phyloP scores from a whole-genome alignment of 2,329 filamentous ascomycete species.

The Colletotrichum chlorophyti region DNA sequence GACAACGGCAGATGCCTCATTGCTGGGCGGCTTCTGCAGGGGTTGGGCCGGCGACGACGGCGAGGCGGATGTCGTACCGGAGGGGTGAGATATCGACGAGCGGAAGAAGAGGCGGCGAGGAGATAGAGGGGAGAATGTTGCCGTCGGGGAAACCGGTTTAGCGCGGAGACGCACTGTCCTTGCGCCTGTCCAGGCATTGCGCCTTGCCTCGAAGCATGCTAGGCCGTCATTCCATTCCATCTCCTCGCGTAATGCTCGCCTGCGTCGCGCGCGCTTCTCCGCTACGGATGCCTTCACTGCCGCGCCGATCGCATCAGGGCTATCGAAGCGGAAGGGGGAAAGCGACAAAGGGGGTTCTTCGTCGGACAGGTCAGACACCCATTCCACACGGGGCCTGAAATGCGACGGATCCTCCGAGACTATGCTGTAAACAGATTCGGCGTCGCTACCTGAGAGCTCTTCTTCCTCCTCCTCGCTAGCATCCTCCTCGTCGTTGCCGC shows the following conservation, averaged over 20 bases:
- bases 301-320: constrained; percentile 52
- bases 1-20: constrained; percentile 43
- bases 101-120: constrained; percentile 59
- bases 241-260: constrained; percentile 67
- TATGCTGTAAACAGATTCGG: constrained; percentile 61
- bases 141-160: constrained; percentile 48
- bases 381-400: constrained; percentile 59
- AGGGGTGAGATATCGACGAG: constrained; percentile 50
- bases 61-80: constrained; percentile 35
- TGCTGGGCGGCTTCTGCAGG: constrained; percentile 31
- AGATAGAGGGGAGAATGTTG: constrained; percentile 51
- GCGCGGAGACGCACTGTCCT: constrained; percentile 62
- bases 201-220: constrained; percentile 76
- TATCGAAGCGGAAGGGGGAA: constrained; percentile 60
- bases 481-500: constrained; percentile 37
- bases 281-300: constrained; percentile 48
- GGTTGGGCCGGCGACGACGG: constrained; percentile 29
- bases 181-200: constrained; percentile 88
- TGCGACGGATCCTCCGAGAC: constrained; percentile 61
- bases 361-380: constrained; percentile 64
- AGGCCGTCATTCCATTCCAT: constrained; percentile 82
- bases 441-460: constrained; percentile 51
- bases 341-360: constrained; percentile 47
- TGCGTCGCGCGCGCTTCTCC: constrained; percentile 61
- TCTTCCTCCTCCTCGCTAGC: constrained; percentile 46